phyloP scores from a whole-genome alignment of 2,329 filamentous ascomycete species.

The Blastomyces silverae region DNA sequence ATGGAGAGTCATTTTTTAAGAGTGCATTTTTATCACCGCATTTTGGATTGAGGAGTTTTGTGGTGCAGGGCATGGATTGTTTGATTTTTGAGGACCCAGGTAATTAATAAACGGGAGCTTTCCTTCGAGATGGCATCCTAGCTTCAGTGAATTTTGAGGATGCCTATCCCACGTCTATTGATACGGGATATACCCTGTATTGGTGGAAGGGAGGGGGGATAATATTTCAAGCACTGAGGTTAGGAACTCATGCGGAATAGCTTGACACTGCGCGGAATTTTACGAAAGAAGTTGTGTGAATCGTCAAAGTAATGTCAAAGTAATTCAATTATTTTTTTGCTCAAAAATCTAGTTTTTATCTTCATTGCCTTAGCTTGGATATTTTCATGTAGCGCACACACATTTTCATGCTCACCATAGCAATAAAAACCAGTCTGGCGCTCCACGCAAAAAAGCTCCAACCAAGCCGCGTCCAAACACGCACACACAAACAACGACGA shows the following conservation, averaged over 20 bases:
- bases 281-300: background rate
- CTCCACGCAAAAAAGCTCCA: background rate
- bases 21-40: background rate
- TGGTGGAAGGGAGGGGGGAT: background rate
- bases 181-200: background rate
- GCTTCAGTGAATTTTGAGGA: background rate
- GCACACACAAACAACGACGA: conserved; percentile 3
- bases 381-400: background rate
- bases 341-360: background rate
- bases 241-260: background rate
- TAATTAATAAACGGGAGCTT: background rate
- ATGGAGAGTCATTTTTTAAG: background rate
- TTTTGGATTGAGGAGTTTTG: conserved; percentile 1
- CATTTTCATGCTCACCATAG: background rate
- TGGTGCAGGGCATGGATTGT: background rate
- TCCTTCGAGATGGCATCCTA: background rate
- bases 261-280: background rate
- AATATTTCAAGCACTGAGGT: background rate
- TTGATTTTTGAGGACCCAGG: background rate
- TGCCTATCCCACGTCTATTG: background rate
- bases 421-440: background rate
- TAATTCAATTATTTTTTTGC: background rate
- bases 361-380: background rate
- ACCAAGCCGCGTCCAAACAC: background rate
- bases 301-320: background rate